Percentiles rank a stretch among this genome's conserved stretches.
Evolutionary conservation across 768 basidiomycete species (phyloP).

Genomic region (Tylopilus felleus): DNA sequence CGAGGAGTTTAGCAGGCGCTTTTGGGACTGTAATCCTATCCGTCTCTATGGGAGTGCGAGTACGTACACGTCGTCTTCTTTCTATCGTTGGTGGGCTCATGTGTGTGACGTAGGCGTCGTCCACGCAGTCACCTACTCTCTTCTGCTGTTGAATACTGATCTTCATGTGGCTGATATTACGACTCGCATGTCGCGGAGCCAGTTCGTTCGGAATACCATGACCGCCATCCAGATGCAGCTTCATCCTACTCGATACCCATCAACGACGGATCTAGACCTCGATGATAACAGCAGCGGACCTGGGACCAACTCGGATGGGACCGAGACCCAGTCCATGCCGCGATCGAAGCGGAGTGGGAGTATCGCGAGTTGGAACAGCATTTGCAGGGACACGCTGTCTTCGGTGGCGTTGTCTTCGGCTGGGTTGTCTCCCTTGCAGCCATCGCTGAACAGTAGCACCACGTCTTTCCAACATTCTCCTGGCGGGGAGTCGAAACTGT

Average conservation of each 20-base stretch:
- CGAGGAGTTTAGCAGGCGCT: slow-evolving; percentile 85
- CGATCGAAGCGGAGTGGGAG: slow-evolving; percentile 79
- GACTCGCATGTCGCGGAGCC: slow-evolving; percentile 84
- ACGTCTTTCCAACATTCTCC: slow-evolving; percentile 59
- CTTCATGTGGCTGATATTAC: slow-evolving; percentile 91
- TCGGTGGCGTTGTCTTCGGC: slow-evolving; percentile 35
- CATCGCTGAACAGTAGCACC: slow-evolving; percentile 56
- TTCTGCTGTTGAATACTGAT: slow-evolving; percentile 94
- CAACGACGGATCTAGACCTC: slow-evolving; percentile 58
- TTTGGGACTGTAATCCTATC: slow-evolving; percentile 86
- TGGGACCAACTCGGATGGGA: slow-evolving; percentile 54
- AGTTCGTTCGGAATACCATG: slow-evolving; percentile 93
- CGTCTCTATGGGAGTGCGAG: slow-evolving; percentile 82
- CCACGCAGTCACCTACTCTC: slow-evolving; percentile 92
- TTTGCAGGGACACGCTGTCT: slow-evolving; percentile 57
- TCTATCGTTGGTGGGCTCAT: slow-evolving; percentile 2
- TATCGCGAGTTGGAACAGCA: slow-evolving; percentile 80
- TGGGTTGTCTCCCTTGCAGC: slow-evolving; percentile 33
- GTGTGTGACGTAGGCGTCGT: slow-evolving; percentile 62
- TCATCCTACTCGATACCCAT: slow-evolving; percentile 52
- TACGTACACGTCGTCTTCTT: slow-evolving; percentile 37
- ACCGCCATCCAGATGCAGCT: slow-evolving; percentile 78
- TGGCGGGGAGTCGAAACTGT: slow-evolving; percentile 36
- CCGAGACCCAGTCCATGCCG: slow-evolving; percentile 41
- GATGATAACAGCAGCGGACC: slow-evolving; percentile 66